A percentile compares a stretch with the other conserved stretches of the same genome.
Evolutionary conservation across 352 stramenopile genomes (phyloP).

Genomic region (Pythium chondricola): DNA sequence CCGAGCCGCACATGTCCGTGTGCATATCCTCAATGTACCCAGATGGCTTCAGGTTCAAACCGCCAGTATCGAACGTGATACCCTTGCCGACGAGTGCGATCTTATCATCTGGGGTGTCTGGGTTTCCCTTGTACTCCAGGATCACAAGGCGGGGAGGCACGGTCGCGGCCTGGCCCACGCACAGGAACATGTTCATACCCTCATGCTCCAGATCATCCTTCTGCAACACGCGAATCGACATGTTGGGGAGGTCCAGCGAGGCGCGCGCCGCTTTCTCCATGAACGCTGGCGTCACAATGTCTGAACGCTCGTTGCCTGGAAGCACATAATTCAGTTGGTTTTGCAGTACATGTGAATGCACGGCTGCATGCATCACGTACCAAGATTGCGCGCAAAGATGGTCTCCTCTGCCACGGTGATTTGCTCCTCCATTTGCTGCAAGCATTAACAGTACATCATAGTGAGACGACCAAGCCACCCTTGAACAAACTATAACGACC

Average conservation of each 20-base stretch:
- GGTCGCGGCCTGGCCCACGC: conserved; percentile 68
- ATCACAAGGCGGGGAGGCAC: conserved; percentile 77
- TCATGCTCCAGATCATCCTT: conserved; percentile 64
- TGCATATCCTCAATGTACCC: conserved; percentile 91
- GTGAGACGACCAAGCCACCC: background rate
- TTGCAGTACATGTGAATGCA: too few species aligned
- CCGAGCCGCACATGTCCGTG: conserved; percentile 89
- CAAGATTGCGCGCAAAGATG: conserved; percentile 80
- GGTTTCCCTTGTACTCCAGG: conserved; percentile 74
- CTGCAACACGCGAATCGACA: conserved; percentile 76
- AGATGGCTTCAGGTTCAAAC: conserved; percentile 92
- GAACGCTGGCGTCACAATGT: conserved; percentile 74
- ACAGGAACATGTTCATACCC: conserved; percentile 83
- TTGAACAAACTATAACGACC: background rate
- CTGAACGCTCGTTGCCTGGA: conserved; percentile 65
- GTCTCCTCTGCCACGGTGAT: conserved; percentile 69
- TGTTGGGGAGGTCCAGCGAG: conserved; percentile 68
- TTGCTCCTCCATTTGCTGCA: conserved; percentile 56
- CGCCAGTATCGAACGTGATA: conserved; percentile 94
- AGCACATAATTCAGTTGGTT: too few species aligned
- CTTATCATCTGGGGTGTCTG: conserved; percentile 43
- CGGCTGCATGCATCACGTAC: conserved; percentile 17
- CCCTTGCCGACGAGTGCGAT: conserved; percentile 91
- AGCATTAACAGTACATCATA: background rate
- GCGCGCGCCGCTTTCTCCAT: conserved; percentile 70